Conservation (phyloP, 2,329 filamentous ascomycete species). For the Fonsecaea monophora region DNA sequence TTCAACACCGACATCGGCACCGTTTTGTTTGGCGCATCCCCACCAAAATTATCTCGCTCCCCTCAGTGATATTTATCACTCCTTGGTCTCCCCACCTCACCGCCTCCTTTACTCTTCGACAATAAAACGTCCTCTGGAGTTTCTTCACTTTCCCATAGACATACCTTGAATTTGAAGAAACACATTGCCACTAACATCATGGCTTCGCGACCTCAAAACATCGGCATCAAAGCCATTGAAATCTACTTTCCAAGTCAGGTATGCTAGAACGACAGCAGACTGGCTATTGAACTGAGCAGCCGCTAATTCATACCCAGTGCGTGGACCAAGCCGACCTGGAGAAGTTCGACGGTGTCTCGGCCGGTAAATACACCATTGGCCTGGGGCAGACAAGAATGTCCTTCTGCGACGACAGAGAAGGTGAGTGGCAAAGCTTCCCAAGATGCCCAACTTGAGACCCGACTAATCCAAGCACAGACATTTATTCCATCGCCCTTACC, state of each 20-base stretch:
- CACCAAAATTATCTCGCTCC: conserved; percentile 9
- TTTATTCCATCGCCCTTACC: conserved; percentile 84
- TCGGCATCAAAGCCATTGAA: conserved; percentile 92
- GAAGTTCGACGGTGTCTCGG: conserved; percentile 81
- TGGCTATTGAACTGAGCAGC: background rate
- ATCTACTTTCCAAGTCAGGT: conserved; percentile 89
- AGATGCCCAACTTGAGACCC: background rate
- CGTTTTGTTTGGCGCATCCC: conserved; percentile 10
- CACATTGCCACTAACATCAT: conserved; percentile 52
- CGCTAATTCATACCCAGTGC: conserved; percentile 62
- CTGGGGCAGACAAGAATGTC: conserved; percentile 91
- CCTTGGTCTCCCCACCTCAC: conserved; percentile 13
- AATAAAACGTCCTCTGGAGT: conserved; percentile 7
- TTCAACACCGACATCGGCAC: background rate
- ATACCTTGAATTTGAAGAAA: background rate
- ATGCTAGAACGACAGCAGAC: conserved; percentile 45
- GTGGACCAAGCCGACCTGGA: conserved; percentile 83
- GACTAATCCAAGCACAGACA: conserved; percentile 64
- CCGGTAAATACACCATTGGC: conserved; percentile 89
- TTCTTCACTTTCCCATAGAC: background rate
- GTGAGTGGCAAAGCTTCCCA: conserved; percentile 54
- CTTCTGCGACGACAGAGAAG: conserved; percentile 89
- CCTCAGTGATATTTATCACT: conserved; percentile 8
- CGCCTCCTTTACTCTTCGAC: conserved; percentile 11
- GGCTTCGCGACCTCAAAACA: conserved; percentile 80